Evolutionary conservation across 2,329 filamentous ascomycete species (phyloP).

Genomic region (Aspergillus sp.): DNA sequence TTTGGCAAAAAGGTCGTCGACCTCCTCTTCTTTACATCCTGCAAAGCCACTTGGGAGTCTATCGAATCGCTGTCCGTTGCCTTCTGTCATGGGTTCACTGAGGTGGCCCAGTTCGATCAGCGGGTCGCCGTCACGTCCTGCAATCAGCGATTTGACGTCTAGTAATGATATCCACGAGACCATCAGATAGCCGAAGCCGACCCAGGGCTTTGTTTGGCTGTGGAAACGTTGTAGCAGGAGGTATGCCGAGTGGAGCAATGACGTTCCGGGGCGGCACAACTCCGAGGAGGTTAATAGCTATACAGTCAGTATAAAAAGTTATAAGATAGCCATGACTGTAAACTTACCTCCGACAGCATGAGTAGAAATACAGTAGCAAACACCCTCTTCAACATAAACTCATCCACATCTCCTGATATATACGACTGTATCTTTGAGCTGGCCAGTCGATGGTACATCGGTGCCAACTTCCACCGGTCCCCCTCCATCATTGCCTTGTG

Average conservation of each 20-base stretch:
- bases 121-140: conserved; percentile 31
- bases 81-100: conserved; percentile 5
- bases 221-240: conserved; percentile 25
- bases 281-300: conserved; percentile 25
- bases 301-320: neutral
- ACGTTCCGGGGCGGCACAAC: conserved; percentile 20
- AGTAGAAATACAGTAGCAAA: conserved; percentile 28
- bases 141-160: conserved; percentile 31
- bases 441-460: conserved; percentile 25
- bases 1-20: conserved; percentile 15
- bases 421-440: conserved; percentile 25
- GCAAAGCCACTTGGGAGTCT: neutral
- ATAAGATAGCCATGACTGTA: neutral
- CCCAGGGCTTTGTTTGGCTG: conserved; percentile 22
- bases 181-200: conserved; percentile 21
- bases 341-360: conserved; percentile 31
- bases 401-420: conserved; percentile 20
- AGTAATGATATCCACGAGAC: conserved; percentile 30
- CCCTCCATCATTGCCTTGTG: conserved; percentile 22
- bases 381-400: conserved; percentile 18
- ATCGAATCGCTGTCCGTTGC: conserved; percentile 3
- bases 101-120: conserved; percentile 23
- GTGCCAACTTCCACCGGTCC: conserved; percentile 22
- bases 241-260: conserved; percentile 27
- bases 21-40: conserved; percentile 7